phyloP scores from a whole-genome alignment of 441 rosid genomes.

The Francoa sonchifolia region DNA sequence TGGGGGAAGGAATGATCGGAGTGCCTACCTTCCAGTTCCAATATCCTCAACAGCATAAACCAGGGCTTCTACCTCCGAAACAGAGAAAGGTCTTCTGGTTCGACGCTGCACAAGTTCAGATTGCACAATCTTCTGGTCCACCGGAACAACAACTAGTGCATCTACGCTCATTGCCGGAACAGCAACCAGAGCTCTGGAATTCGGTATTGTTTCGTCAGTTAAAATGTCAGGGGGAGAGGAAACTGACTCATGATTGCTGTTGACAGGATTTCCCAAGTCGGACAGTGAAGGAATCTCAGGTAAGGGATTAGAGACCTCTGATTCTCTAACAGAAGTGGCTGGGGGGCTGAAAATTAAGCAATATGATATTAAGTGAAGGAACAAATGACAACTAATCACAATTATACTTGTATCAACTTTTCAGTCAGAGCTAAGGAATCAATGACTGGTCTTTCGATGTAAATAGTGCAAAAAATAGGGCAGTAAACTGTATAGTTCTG shows the following conservation, averaged over 20 bases:
- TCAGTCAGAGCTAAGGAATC: no score
- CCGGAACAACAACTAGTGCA: slow-evolving; percentile 52
- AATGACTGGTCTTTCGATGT: no score
- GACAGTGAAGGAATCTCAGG: slow-evolving; percentile 23
- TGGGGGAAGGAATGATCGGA: not conserved
- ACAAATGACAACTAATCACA: slow-evolving; percentile 8
- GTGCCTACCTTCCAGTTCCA: slow-evolving; percentile 98
- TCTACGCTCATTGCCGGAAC: slow-evolving; percentile 36
- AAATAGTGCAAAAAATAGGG: no score
- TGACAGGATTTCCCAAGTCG: slow-evolving; percentile 16
- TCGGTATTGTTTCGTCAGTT: slow-evolving; percentile 25
- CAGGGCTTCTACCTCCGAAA: slow-evolving; percentile 91
- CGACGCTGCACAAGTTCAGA: slow-evolving; percentile 73
- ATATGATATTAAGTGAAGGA: slow-evolving; percentile 6
- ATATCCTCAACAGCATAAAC: slow-evolving; percentile 95
- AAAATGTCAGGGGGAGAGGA: slow-evolving; percentile 23
- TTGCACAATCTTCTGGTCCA: slow-evolving; percentile 41
- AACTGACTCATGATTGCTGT: slow-evolving; percentile 25
- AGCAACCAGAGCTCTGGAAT: slow-evolving; percentile 42
- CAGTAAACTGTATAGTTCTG: no score
- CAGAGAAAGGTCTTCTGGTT: slow-evolving; percentile 98
- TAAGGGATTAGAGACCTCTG: slow-evolving; percentile 20
- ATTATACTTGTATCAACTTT: no score
- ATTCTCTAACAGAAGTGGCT: slow-evolving; percentile 30
- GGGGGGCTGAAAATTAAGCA: slow-evolving; percentile 38